Evolutionary conservation across 2,329 filamentous ascomycete species (phyloP).

Genomic region (Cladosporium halotolerans): DNA sequence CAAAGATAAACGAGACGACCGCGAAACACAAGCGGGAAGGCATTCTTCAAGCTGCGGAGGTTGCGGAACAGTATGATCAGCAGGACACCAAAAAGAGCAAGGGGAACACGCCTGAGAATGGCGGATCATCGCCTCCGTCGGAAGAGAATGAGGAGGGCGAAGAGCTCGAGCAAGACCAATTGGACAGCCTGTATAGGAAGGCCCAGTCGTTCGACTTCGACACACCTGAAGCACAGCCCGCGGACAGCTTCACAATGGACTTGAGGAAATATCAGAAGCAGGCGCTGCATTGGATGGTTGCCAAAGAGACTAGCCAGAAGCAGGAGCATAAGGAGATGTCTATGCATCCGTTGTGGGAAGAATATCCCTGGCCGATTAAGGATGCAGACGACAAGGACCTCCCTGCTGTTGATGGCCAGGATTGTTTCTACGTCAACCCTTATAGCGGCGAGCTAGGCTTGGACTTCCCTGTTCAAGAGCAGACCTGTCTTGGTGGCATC

Average conservation of each 20-base stretch:
- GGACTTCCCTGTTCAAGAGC: constrained; percentile 87
- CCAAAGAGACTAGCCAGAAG: constrained; percentile 78
- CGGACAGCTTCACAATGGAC: constrained; percentile 72
- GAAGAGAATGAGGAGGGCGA: constrained; percentile 65
- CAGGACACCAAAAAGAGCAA: constrained; percentile 52
- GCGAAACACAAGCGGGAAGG: constrained; percentile 76
- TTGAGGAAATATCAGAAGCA: constrained; percentile 93
- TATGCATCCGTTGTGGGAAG: constrained; percentile 97
- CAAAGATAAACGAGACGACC: constrained; percentile 64
- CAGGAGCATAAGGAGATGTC: constrained; percentile 62
- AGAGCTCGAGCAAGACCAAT: constrained; percentile 89
- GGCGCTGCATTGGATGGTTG: constrained; percentile 91
- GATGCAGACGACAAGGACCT: constrained; percentile 79
- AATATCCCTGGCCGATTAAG: constrained; percentile 82
- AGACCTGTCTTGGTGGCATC: constrained; percentile 88
- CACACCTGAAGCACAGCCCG: constrained; percentile 79
- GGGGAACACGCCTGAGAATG: constrained; percentile 31
- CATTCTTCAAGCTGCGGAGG: constrained; percentile 78
- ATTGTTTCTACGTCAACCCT: constrained; percentile 88
- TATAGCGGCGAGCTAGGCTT: constrained; percentile 92
- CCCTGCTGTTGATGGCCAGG: constrained; percentile 57
- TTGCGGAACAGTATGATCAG: constrained; percentile 64
- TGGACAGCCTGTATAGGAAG: constrained; percentile 90
- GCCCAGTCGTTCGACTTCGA: constrained; percentile 94
- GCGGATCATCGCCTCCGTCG: constrained; percentile 50